phyloP scores from a whole-genome alignment of 2,329 filamentous ascomycete genomes.

The Ceratocystis albifundus region DNA sequence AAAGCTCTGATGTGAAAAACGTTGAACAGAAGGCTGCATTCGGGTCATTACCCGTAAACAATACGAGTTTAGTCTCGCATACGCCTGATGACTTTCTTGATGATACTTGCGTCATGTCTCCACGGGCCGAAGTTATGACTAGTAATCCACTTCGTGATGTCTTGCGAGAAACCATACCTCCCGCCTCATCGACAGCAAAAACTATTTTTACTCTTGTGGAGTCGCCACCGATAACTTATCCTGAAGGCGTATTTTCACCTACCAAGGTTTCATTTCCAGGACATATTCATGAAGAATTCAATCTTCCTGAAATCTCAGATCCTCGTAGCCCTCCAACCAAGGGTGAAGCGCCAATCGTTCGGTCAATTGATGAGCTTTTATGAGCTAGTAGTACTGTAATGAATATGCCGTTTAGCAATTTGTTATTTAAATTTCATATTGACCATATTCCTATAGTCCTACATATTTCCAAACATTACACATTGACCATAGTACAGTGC shows the following conservation, averaged over 20 bases:
- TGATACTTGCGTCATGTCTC: constrained; percentile 54
- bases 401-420: not conserved
- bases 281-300: constrained; percentile 41
- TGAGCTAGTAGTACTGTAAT: not conserved
- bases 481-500: too few species aligned
- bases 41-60: not conserved
- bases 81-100: constrained; percentile 29
- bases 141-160: constrained; percentile 49
- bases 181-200: constrained; percentile 24
- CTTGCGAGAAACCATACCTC: constrained; percentile 3
- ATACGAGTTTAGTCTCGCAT: not conserved
- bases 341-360: constrained; percentile 61
- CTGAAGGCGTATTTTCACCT: constrained; percentile 43
- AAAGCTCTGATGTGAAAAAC: not conserved
- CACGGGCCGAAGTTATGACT: constrained; percentile 61
- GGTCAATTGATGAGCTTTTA: constrained; percentile 67
- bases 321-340: constrained; percentile 64
- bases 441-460: too few species aligned
- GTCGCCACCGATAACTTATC: constrained; percentile 39
- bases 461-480: too few species aligned
- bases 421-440: not conserved
- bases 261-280: constrained; percentile 42
- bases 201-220: constrained; percentile 44
- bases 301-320: constrained; percentile 45
- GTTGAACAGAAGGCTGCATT: not conserved